A percentile compares a stretch with the other conserved stretches of the same genome.
phyloP scores from a whole-genome alignment of 2,329 filamentous ascomycete species.

The Ophiostoma piceae region DNA sequence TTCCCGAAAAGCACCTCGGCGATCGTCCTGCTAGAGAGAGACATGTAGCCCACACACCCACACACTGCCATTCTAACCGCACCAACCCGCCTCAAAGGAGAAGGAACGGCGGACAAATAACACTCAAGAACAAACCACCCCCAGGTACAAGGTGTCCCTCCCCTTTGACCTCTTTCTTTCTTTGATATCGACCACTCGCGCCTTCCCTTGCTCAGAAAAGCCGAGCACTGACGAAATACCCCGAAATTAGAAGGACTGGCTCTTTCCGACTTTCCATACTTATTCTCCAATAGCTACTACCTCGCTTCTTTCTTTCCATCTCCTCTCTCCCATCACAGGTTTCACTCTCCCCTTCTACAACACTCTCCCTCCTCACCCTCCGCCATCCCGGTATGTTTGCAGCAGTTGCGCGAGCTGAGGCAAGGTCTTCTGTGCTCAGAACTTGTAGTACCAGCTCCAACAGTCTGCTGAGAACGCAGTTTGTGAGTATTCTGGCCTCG shows the following conservation, averaged over 20 bases:
- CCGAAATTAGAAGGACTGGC: slow-evolving; percentile 9
- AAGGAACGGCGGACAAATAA: slow-evolving; percentile 17
- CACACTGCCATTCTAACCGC: neutral
- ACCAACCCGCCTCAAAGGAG: slow-evolving; percentile 15
- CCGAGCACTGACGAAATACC: slow-evolving; percentile 5
- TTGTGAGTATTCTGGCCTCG: slow-evolving; percentile 19
- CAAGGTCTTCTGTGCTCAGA: slow-evolving; percentile 35
- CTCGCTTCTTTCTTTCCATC: neutral
- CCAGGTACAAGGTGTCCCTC: slow-evolving; percentile 12
- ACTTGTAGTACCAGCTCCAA: slow-evolving; percentile 25
- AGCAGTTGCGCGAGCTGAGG: slow-evolving; percentile 35
- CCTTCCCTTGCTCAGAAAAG: slow-evolving; percentile 16
- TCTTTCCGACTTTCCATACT: slow-evolving; percentile 11
- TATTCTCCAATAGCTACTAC: neutral
- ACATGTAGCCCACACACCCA: neutral
- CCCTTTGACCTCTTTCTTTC: neutral
- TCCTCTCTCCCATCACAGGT: neutral
- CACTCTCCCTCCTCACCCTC: neutral
- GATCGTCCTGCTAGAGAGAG: slow-evolving; percentile 14
- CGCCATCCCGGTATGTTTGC: slow-evolving; percentile 34
- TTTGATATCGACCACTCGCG: slow-evolving; percentile 15
- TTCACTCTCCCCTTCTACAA: neutral
- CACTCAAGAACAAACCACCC: slow-evolving; percentile 15
- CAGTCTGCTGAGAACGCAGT: slow-evolving; percentile 26
- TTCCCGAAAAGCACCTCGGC: slow-evolving; percentile 28